These are phyloP conservation scores for Populus hybrid DNA, from an alignment of 441 rosid genomes.

Conservation along the genomic window DNA sequence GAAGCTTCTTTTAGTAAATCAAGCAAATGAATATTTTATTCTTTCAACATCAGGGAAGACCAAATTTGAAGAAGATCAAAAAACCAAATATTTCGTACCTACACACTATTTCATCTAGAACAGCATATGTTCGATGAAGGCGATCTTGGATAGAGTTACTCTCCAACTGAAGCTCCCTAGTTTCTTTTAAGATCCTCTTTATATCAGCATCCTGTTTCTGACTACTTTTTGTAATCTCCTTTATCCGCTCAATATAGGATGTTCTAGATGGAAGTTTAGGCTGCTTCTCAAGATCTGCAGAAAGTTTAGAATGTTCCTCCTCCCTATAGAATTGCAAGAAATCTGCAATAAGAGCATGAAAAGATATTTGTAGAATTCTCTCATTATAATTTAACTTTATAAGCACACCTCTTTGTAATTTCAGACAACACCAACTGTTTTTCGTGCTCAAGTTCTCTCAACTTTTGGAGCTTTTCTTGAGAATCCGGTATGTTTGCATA, in stretches of 20 bases:
- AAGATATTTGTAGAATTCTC: neutral
- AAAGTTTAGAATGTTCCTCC: slow-evolving; percentile 47
- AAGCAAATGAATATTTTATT: neutral
- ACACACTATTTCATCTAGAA: slow-evolving; percentile 73
- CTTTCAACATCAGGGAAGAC: neutral
- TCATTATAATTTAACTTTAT: slow-evolving; percentile 12
- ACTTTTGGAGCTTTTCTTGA: slow-evolving; percentile 48
- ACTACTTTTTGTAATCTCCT: slow-evolving; percentile 83
- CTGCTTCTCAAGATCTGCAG: slow-evolving; percentile 45
- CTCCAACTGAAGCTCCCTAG: slow-evolving; percentile 81
- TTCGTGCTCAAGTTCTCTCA: slow-evolving; percentile 56
- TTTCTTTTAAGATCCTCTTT: slow-evolving; percentile 68
- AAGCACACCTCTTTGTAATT: slow-evolving; percentile 45
- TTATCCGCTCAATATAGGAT: slow-evolving; percentile 61
- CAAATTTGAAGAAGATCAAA: neutral
- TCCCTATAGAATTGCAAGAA: slow-evolving; percentile 44
- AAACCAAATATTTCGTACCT: slow-evolving; percentile 38
- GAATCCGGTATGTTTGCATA: slow-evolving; percentile 49
- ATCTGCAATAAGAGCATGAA: slow-evolving; percentile 1
- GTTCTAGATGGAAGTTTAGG: slow-evolving; percentile 49
- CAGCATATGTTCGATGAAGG: slow-evolving; percentile 72
- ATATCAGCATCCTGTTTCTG: slow-evolving; percentile 75
- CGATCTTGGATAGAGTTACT: slow-evolving; percentile 84
- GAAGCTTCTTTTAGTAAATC: slow-evolving; percentile 9
- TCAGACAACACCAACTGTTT: slow-evolving; percentile 46